Conservation (phyloP, 768 basidiomycete genomes). For the Mycena indigotica region DNA sequence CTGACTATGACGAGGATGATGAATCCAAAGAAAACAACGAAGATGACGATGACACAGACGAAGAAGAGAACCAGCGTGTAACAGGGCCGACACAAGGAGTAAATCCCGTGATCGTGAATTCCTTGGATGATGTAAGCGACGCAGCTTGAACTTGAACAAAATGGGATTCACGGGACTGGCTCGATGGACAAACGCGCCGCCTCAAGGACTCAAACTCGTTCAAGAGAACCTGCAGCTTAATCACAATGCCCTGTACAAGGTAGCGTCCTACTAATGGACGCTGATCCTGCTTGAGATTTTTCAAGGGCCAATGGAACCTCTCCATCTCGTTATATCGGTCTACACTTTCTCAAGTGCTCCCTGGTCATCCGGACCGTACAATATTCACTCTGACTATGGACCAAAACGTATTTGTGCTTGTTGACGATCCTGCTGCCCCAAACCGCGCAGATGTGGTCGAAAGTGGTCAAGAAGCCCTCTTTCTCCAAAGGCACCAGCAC, state of each 20-base stretch:
- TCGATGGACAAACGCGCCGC: constrained; percentile 82
- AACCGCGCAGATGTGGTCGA: constrained; percentile 61
- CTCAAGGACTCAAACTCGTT: constrained; percentile 63
- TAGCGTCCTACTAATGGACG: constrained; percentile 23
- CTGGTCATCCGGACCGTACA: constrained; percentile 69
- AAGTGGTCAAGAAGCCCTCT: constrained; percentile 43
- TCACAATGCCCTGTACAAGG: constrained; percentile 64
- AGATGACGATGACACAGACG: neutral
- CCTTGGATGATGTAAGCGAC: too few species aligned
- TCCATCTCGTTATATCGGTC: constrained; percentile 76
- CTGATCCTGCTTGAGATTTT: neutral
- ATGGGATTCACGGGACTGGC: constrained; percentile 53
- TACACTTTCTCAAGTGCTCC: constrained; percentile 53
- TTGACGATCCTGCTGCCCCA: constrained; percentile 77
- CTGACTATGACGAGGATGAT: neutral
- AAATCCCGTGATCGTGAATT: too few species aligned
- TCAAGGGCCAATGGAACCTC: constrained; percentile 57
- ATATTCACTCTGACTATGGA: constrained; percentile 81
- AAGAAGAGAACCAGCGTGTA: neutral
- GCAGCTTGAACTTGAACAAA: too few species aligned
- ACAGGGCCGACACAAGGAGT: neutral
- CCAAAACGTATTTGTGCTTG: constrained; percentile 75
- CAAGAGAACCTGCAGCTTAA: constrained; percentile 69
- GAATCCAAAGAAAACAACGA: neutral
- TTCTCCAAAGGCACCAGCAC: constrained; percentile 57